phyloP scores from a whole-genome alignment of 163 green algal species.

The Chlorella variabilis region DNA sequence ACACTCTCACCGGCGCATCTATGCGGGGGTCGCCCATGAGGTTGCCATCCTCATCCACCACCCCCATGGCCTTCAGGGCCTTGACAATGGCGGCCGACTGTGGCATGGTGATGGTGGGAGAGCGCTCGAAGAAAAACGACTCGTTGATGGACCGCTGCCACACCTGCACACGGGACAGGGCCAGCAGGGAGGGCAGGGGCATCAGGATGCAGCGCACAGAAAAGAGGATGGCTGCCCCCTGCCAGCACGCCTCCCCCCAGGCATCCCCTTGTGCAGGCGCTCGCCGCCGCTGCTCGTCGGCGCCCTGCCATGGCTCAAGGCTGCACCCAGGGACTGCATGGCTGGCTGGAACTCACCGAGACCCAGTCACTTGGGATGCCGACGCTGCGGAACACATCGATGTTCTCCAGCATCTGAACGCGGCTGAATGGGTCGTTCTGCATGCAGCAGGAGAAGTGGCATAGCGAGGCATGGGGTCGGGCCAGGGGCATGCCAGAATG shows the following conservation, averaged over 20 bases:
- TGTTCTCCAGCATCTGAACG: background rate
- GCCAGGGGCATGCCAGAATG: too few species aligned
- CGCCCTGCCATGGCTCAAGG: too few species aligned
- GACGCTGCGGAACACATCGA: background rate
- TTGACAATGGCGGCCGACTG: background rate
- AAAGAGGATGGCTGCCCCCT: too few species aligned
- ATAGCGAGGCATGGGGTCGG: too few species aligned
- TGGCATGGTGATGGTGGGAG: background rate
- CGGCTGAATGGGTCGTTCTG: background rate
- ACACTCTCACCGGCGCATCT: background rate
- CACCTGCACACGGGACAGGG: background rate
- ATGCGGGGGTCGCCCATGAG: background rate
- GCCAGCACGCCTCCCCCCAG: too few species aligned
- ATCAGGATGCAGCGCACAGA: too few species aligned
- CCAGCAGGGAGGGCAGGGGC: background rate
- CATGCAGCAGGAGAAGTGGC: too few species aligned
- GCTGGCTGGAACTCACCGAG: background rate
- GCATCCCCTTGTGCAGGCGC: too few species aligned
- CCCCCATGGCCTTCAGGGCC: background rate
- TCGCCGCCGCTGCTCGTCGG: too few species aligned
- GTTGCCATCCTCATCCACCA: background rate
- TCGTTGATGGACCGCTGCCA: background rate
- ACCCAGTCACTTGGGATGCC: background rate
- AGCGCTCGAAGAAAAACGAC: background rate
- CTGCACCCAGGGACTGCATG: too few species aligned